Base-by-base conservation (phyloP, 331 rosid species). In the Quercus lobata region DNA sequence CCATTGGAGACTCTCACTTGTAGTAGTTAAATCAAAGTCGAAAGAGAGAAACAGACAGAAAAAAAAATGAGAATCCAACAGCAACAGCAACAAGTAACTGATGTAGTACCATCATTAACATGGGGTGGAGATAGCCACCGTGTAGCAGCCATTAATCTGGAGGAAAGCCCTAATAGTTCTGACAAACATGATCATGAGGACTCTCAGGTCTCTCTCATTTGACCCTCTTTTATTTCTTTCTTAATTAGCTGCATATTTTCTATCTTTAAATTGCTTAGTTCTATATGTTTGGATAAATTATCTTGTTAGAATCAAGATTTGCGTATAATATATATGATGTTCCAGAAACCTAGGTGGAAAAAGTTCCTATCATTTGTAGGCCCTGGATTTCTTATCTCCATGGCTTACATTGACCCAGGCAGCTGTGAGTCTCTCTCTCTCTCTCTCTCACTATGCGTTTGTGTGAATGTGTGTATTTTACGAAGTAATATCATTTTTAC, bases 341-440 rank as follows among this genome's bases (percentile, higher is more conserved):
- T 44, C n/a, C 35, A 92, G 92, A 86, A 84, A 73, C 85, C 90
- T 21, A 88, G 93, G 57, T 94, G 98, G 98, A 90, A 75, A 72
- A 92, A 87, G 82, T 94, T 92, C 41, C 73, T 92, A 55, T 30
- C 87, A 7, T 57, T 78, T 72, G 90, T 94, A 0, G 98, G 98
- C 30, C 98, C 97, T 53, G 97, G 98, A 19, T 94, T 94, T 71
- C 93, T 94, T 2, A 97, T 94, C 79, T 92, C 97, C 49, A 73
- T 94, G 85, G 98, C 98, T 70, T 94, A 90, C 83, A 90, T 94
- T 80, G 98, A 94, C 76, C 98, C 98, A 12, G 98, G 98, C 76
- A 94, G 89, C 58, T 72, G 97, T 87, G 76, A 30, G 78, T 81
- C 78, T 21, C 21, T 78, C 46, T 37, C 46, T 37, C 41, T 5